phyloP scores from a whole-genome alignment of 1,284 basidiomycete species.

The Schizopora paradoxa region DNA sequence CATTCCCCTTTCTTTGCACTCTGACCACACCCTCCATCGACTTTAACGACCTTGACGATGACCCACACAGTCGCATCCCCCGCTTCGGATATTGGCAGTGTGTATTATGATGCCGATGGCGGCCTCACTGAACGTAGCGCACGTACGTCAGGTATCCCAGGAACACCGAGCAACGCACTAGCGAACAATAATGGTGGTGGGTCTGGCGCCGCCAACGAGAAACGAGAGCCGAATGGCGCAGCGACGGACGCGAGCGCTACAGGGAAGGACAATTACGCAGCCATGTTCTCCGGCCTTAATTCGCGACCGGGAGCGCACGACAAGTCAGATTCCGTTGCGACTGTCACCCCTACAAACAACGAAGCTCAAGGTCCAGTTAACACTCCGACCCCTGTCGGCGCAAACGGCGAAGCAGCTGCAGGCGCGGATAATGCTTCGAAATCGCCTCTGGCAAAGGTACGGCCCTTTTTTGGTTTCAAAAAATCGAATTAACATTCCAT shows the following conservation, averaged over 20 bases:
- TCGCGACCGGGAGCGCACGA: too few relatives aligned
- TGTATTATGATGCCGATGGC: conserved; percentile 15
- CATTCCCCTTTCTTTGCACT: neutral
- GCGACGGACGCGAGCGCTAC: conserved; percentile 6
- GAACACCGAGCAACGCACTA: neutral
- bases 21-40: neutral
- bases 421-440: too few relatives aligned
- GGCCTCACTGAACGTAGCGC: conserved; percentile 7
- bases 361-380: too few relatives aligned
- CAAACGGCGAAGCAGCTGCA: too few relatives aligned
- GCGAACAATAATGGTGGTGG: neutral
- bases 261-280: neutral
- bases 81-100: conserved; percentile 14
- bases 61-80: conserved; percentile 3
- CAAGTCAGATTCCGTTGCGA: too few relatives aligned
- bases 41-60: conserved; percentile 1
- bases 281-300: too few relatives aligned
- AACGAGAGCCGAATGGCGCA: conserved; percentile 10
- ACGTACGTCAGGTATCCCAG: conserved; percentile 4
- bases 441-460: too few relatives aligned
- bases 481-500: too few relatives aligned
- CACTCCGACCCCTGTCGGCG: too few relatives aligned
- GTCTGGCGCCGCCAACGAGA: conserved; percentile 11
- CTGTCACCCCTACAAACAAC: too few relatives aligned
- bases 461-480: too few relatives aligned